Percentiles rank a stretch among this genome's conserved stretches.
Evolutionary conservation across 352 stramenopile genomes (phyloP).

Genomic region (Globisporangium uncinulatum): DNA sequence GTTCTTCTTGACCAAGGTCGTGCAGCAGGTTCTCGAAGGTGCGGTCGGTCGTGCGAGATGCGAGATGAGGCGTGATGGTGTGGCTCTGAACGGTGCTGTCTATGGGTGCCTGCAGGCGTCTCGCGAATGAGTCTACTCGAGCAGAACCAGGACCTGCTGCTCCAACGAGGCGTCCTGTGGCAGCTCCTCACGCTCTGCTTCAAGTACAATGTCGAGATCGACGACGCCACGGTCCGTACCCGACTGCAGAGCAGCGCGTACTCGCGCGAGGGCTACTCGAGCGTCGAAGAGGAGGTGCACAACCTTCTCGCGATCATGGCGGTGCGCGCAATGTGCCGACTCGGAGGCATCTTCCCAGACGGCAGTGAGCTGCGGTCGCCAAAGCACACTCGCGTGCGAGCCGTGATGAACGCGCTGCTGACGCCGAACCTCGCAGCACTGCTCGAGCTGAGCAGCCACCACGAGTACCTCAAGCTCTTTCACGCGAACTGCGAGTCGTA

Average conservation of each 20-base stretch:
- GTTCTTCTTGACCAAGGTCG: slow-evolving; percentile 57
- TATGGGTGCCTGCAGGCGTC: slow-evolving; percentile 25
- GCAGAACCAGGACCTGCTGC: slow-evolving; percentile 50
- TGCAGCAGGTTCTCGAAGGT: slow-evolving; percentile 77
- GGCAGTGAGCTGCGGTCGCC: slow-evolving; percentile 46
- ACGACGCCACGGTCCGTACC: slow-evolving; percentile 38
- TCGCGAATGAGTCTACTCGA: slow-evolving; percentile 54
- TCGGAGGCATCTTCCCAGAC: slow-evolving; percentile 55
- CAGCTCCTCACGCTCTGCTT: slow-evolving; percentile 67
- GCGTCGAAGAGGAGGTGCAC: slow-evolving; percentile 41
- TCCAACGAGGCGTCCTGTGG: slow-evolving; percentile 53
- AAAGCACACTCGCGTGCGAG: slow-evolving; percentile 32
- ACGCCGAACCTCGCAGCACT: slow-evolving; percentile 69
- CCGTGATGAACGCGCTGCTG: slow-evolving; percentile 48
- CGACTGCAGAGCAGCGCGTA: slow-evolving; percentile 32
- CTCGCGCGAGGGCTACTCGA: slow-evolving; percentile 34
- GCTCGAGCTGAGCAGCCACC: slow-evolving; percentile 55
- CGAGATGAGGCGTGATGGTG: background rate
- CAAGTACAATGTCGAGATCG: slow-evolving; percentile 55
- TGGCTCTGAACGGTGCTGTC: background rate
- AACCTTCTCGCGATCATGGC: slow-evolving; percentile 78
- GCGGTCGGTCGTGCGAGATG: slow-evolving; percentile 1
- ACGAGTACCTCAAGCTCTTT: slow-evolving; percentile 82
- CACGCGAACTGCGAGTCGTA: slow-evolving; percentile 76
- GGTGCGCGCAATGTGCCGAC: slow-evolving; percentile 53